Percentiles rank a stretch among this genome's conserved stretches.
These are phyloP conservation scores for Puccinia triticina DNA, from an alignment of 1,284 basidiomycete species.

Conservation along the genomic window DNA sequence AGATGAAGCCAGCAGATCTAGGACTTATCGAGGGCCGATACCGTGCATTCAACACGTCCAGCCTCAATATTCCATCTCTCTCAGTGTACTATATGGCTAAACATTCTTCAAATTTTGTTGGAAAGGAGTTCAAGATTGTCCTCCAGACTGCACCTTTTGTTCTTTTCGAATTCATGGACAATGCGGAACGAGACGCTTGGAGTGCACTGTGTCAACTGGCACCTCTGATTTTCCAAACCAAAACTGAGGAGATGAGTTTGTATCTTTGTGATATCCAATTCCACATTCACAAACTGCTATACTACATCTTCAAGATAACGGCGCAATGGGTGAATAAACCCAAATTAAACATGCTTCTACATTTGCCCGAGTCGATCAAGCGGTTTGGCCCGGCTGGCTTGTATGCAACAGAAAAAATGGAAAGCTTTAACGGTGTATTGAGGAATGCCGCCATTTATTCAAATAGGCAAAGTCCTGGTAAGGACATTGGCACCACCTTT, in stretches of 20 bases:
- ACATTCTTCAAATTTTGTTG: too few relatives aligned
- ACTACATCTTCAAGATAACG: not conserved
- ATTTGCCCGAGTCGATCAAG: not conserved
- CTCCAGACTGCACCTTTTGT: too few relatives aligned
- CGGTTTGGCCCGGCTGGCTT: not conserved
- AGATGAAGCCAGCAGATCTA: not conserved
- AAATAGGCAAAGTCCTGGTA: too few relatives aligned
- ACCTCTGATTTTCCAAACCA: not conserved
- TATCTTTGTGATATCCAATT: not conserved
- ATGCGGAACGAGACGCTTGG: too few relatives aligned
- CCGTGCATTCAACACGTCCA: not conserved
- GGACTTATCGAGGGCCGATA: not conserved
- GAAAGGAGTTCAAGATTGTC: too few relatives aligned
- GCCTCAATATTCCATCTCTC: not conserved
- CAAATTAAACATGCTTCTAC: not conserved
- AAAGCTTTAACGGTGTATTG: too few relatives aligned
- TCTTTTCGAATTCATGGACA: too few relatives aligned
- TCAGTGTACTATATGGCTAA: not conserved
- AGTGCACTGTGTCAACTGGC: not conserved
- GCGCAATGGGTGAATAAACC: slow-evolving; percentile 3
- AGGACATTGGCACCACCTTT: too few relatives aligned
- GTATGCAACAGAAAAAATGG: not conserved
- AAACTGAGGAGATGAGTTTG: not conserved
- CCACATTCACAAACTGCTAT: not conserved
- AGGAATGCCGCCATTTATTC: too few relatives aligned